Base-by-base conservation (phyloP, 257 asterid genomes). In the Nicotiana tabacum region DNA sequence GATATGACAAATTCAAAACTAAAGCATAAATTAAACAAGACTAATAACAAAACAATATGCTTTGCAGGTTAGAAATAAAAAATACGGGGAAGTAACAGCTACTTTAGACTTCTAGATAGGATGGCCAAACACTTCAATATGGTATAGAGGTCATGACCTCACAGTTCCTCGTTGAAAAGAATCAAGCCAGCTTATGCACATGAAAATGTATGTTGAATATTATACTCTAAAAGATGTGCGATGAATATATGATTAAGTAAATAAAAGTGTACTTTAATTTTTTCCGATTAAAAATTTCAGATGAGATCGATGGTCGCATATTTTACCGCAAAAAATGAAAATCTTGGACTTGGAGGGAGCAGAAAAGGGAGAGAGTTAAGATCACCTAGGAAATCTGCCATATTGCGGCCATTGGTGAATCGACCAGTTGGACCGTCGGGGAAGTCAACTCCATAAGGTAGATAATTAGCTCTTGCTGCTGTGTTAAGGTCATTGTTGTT, bases 371-470 rank as follows among this genome's bases (percentile, higher is more conserved):
- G 5, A 39, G 17, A 18, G 55, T 39, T 7, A 39, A 5, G 13
- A 90, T 43, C 12, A 43, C 93, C 90, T 16, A 88, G n/a, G 48
- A 84, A 8, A 53, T 90, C 93, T 0, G 83, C 90, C 0, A 48
- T 9, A 51, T 77, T 90, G 9, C 86, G 70, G 11, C 90, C 89
- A 12, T 90, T 90, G 87, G 80, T 77, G 82, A 85, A 87, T 79
- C 93, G 83, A 6, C 93, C 93, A 2, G 91, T 90, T 0, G 89
- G 77, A 0, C 91, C 91, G 0, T 9, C 58, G 0, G 90, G 90
- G 6, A 82, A 88, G 56, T 90, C 93, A 43, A 90, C 46, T 24
- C 93, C 93, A 37, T 90, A 87, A 2, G 93, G 93, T 1, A 1
- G 29, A 62, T 56, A 88, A 48, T 88, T 81, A 3, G 72, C 86